Base-by-base conservation (phyloP, 2,329 filamentous ascomycete species). In the Scytalidium lignicola region DNA sequence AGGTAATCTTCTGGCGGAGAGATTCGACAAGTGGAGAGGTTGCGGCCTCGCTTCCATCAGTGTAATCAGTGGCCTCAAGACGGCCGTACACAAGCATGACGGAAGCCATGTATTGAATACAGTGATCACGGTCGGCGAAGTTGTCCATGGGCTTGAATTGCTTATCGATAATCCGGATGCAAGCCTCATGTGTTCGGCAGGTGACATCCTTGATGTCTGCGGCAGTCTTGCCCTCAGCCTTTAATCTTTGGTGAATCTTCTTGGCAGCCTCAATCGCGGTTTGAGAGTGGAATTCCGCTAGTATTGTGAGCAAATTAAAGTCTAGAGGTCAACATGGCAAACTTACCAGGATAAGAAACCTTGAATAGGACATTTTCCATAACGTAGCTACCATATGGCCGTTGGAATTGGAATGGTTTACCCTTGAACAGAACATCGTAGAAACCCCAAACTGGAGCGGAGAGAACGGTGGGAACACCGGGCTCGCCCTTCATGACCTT, bases 311-410 rank as follows among this genome's bases (percentile, higher is more conserved):
- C 29, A 48, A 39, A 47, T 43, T 37, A 19, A 40, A 41, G 40
- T 19, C 18, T 19, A 8, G 23, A n/a, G n/a, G n/a, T 39, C 41
- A 44, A 26, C 5, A 48, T 21, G 45, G 9, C 17, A 17, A 32
- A 68, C 79, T 68, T 76, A 90, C 88, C 88, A 65, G 92, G 92
- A 70, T 96, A 97, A 42, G 93, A 99, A 53, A 99, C 93, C 82
- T 99, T 99, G 86, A 99, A 99, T 56, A 99, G 84, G 53, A 99
- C 90, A 66, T 97, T 99, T 83, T 99, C 93, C 93, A 99, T 99
- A 59, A 99, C 93, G 71, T 99, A 99, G 78, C 88, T 95, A 67
- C 91, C 92, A 67, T 99, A 99, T 51, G 86, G 83, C 55, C 93
- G 85, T 78, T 97, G 92, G 80, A 96, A 99, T 70, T 90, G 77